phyloP scores from a whole-genome alignment of 163 green algal species.

The Chlamydomonas reinhardtii region DNA sequence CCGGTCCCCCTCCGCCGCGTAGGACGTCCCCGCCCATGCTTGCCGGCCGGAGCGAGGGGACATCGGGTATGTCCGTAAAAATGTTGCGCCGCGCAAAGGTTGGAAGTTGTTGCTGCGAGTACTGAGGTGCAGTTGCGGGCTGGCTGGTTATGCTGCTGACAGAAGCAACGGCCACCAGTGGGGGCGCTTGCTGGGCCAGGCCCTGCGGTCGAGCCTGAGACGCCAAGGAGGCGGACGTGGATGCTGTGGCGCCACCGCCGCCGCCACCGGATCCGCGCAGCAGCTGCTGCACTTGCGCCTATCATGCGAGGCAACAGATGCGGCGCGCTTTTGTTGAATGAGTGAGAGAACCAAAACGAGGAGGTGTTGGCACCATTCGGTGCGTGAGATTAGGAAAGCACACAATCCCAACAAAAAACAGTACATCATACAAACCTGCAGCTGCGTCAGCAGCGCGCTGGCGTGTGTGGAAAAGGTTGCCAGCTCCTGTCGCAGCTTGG shows the following conservation, averaged over 20 bases:
- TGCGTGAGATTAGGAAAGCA: too few relatives aligned
- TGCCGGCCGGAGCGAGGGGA: background rate
- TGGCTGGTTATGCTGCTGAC: background rate
- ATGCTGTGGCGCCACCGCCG: too few relatives aligned
- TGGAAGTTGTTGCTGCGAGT: background rate
- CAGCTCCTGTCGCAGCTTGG: constrained; percentile 47
- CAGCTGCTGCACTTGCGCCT: constrained; percentile 35
- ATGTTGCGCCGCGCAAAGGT: constrained; percentile 7
- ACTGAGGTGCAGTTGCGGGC: too few relatives aligned
- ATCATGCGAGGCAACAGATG: background rate
- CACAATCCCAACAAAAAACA: too few relatives aligned
- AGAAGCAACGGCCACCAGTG: background rate
- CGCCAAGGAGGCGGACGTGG: background rate
- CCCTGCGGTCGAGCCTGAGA: background rate
- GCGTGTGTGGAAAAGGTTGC: constrained; percentile 40
- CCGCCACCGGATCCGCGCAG: background rate
- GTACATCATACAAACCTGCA: constrained; percentile 15
- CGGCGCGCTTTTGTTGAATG: too few relatives aligned
- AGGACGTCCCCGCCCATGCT: too few relatives aligned
- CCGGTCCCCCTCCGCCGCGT: too few relatives aligned
- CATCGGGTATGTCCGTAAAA: constrained; percentile 25
- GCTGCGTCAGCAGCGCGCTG: constrained; percentile 30
- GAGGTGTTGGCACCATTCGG: too few relatives aligned
- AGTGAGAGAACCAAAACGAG: too few relatives aligned
- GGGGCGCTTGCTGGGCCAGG: background rate